These are phyloP conservation scores for Kwoniella bestiolae DNA, from an alignment of 768 basidiomycete genomes.

Conservation along the genomic window DNA sequence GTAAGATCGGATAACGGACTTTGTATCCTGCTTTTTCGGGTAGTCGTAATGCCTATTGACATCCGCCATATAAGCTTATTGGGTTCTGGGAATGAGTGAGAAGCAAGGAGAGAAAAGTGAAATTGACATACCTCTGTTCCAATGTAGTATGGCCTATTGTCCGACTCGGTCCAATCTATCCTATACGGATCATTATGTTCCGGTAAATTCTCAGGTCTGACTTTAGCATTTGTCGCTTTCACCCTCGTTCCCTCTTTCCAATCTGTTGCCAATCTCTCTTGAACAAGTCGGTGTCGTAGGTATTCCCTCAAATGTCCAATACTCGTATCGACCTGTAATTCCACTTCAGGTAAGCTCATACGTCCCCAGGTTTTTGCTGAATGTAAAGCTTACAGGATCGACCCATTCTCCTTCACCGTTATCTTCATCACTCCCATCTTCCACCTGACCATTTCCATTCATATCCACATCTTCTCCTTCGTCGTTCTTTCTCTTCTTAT, in stretches of 20 bases:
- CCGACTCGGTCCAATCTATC: slow-evolving; percentile 83
- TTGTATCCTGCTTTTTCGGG: slow-evolving; percentile 70
- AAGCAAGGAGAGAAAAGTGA: no score
- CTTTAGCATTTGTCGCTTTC: slow-evolving; percentile 72
- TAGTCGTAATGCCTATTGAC: slow-evolving; percentile 45
- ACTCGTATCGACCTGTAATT: slow-evolving; percentile 66
- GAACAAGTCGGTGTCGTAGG: slow-evolving; percentile 53
- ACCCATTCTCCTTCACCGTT: slow-evolving; percentile 13
- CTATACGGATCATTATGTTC: slow-evolving; percentile 81
- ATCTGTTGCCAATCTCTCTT: slow-evolving; percentile 64
- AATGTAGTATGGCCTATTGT: slow-evolving; percentile 58
- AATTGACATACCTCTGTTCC: slow-evolving; percentile 44
- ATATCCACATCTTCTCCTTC: slow-evolving; percentile 17
- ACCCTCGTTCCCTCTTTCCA: slow-evolving; percentile 42
- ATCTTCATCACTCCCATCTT: slow-evolving; percentile 28
- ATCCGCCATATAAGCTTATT: neutral
- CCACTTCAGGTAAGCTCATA: neutral
- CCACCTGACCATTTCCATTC: slow-evolving; percentile 21
- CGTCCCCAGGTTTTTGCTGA: neutral
- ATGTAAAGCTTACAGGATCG: slow-evolving; percentile 29
- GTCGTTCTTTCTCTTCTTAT: slow-evolving; percentile 25
- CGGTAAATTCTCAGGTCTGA: slow-evolving; percentile 81
- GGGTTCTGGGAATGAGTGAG: neutral
- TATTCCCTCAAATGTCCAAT: slow-evolving; percentile 62
- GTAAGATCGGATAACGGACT: slow-evolving; percentile 80